A percentile compares a stretch with the other conserved stretches of the same genome.
Evolutionary conservation across 805 yeast species (phyloP).

Genomic region (Candida sphagnicola): DNA sequence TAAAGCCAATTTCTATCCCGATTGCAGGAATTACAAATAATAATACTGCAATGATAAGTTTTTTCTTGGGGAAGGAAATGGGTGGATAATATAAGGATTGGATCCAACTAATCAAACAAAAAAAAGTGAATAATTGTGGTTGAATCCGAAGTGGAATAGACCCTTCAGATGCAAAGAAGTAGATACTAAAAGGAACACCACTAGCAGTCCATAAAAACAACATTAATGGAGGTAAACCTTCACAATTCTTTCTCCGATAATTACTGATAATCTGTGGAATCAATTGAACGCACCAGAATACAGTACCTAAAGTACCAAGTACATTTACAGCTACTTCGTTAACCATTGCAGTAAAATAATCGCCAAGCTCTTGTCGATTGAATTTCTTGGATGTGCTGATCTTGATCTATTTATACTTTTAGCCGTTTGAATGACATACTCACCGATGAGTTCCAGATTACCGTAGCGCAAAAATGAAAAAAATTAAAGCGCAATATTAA

Average conservation of each 20-base stretch:
- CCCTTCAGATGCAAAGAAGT: constrained; percentile 67
- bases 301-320: constrained; percentile 84
- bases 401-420: too few species aligned
- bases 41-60: constrained; percentile 30
- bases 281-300: constrained; percentile 89
- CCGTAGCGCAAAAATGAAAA: too few species aligned
- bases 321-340: constrained; percentile 59
- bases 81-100: constrained; percentile 72
- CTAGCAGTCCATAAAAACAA: constrained; percentile 71
- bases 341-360: constrained; percentile 13
- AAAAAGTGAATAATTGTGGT: constrained; percentile 76
- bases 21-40: constrained; percentile 42
- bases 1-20: constrained; percentile 67
- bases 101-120: constrained; percentile 66
- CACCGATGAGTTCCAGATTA: too few species aligned
- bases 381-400: too few species aligned
- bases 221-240: constrained; percentile 87
- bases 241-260: constrained; percentile 71
- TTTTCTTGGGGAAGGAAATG: constrained; percentile 27
- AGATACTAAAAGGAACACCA: constrained; percentile 86
- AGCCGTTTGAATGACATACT: too few species aligned
- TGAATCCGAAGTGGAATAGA: constrained; percentile 79
- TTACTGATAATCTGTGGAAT: constrained; percentile 81
- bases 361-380: neutral
- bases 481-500: too few species aligned